A percentile compares a stretch with the other conserved stretches of the same genome.
Evolutionary conservation across 768 basidiomycete genomes (phyloP).

Genomic region (Boletellus ananiceps): DNA sequence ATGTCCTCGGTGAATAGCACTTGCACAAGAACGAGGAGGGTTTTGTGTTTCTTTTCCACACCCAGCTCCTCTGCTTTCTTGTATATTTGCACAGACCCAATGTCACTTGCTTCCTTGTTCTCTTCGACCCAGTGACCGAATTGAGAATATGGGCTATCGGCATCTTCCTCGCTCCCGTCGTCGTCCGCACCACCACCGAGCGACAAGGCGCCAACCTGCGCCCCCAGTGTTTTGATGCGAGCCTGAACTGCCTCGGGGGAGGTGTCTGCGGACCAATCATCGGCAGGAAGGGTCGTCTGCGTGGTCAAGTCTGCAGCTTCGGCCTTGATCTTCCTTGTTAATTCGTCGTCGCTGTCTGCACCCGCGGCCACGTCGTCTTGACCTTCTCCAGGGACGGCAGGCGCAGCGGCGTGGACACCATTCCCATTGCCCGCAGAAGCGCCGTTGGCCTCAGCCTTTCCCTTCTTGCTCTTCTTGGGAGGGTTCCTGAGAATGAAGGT

Average conservation of each 20-base stretch:
- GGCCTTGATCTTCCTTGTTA: slow-evolving; percentile 88
- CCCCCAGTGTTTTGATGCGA: slow-evolving; percentile 69
- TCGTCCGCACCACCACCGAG: slow-evolving; percentile 59
- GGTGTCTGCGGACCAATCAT: slow-evolving; percentile 92
- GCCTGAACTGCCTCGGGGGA: slow-evolving; percentile 84
- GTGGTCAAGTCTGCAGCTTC: slow-evolving; percentile 75
- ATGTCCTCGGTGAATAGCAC: slow-evolving; percentile 76
- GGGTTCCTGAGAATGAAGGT: slow-evolving; percentile 98
- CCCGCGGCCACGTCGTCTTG: slow-evolving; percentile 41
- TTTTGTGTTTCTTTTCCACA: slow-evolving; percentile 93
- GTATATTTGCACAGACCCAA: slow-evolving; percentile 59
- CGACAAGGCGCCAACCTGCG: slow-evolving; percentile 47
- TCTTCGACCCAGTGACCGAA: slow-evolving; percentile 87
- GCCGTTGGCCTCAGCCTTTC: slow-evolving; percentile 53
- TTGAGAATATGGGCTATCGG: slow-evolving; percentile 77
- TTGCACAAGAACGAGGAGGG: slow-evolving; percentile 77
- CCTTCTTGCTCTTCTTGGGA: slow-evolving; percentile 67
- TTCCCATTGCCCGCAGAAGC: slow-evolving; percentile 46
- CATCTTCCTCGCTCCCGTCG: slow-evolving; percentile 85
- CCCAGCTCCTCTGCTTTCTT: slow-evolving; percentile 89
- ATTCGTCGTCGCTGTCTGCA: slow-evolving; percentile 80
- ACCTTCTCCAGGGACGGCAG: slow-evolving; percentile 37
- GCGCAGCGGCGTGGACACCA: slow-evolving; percentile 36
- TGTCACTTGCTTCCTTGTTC: slow-evolving; percentile 39
- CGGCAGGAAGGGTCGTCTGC: slow-evolving; percentile 55